A percentile compares a stretch with the other conserved stretches of the same genome.
phyloP scores from a whole-genome alignment of 2,329 filamentous ascomycete genomes.

The Aspergillus sp. region DNA sequence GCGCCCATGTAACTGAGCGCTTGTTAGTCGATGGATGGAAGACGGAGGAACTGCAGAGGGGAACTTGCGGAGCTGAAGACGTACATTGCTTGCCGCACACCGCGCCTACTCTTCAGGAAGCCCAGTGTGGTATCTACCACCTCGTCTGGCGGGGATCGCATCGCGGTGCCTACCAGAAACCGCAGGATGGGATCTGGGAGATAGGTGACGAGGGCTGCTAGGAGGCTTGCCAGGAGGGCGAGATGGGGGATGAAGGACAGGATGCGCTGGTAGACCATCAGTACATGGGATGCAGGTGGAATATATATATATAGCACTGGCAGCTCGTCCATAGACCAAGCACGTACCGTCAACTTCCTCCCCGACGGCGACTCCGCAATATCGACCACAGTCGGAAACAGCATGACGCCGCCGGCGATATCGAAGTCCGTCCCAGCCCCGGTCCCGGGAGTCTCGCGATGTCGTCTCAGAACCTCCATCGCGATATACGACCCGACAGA shows the following conservation, averaged over 20 bases:
- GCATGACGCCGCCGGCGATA: constrained; percentile 48
- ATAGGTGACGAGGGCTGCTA: constrained; percentile 36
- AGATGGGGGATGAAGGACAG: constrained; percentile 29
- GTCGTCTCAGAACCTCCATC: constrained; percentile 56
- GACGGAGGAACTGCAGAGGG: constrained; percentile 1
- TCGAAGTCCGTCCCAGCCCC: constrained; percentile 18
- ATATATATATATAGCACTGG: background rate
- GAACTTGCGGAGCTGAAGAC: no score
- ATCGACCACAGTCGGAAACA: constrained; percentile 68
- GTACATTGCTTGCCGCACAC: constrained; percentile 47
- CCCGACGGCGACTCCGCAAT: constrained; percentile 57
- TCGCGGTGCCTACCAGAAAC: constrained; percentile 33
- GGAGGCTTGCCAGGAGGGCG: constrained; percentile 24
- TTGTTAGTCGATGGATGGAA: constrained; percentile 2
- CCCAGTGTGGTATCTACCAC: constrained; percentile 41
- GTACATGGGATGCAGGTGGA: no score
- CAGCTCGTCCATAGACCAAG: background rate
- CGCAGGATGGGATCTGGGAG: constrained; percentile 33
- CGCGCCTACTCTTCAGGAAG: constrained; percentile 41
- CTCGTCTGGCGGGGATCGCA: constrained; percentile 29
- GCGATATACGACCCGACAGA: constrained; percentile 65
- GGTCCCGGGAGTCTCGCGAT: constrained; percentile 30
- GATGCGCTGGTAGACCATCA: no score
- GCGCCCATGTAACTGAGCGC: constrained; percentile 42
- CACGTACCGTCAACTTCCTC: constrained; percentile 36